A percentile compares a stretch with the other conserved stretches of the same genome.
These are phyloP conservation scores for Colletotrichum phormii DNA, from an alignment of 2,329 filamentous ascomycete genomes.

Conservation along the genomic window DNA sequence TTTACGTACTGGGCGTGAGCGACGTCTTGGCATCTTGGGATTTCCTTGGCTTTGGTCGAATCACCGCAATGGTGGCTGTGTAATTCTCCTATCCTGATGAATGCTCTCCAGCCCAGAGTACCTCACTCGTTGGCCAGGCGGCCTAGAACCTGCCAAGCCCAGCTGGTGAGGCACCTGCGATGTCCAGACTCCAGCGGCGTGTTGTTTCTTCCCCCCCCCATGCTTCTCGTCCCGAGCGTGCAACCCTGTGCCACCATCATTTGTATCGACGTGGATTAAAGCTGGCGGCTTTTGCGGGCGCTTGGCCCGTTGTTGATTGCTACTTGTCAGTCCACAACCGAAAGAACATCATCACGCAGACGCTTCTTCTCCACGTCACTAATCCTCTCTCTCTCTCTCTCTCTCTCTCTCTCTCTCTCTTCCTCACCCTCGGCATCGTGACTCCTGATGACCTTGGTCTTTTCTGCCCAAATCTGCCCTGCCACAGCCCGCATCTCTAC, in stretches of 20 bases:
- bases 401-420: neutral
- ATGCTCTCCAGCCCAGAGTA: neutral
- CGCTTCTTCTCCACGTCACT: neutral
- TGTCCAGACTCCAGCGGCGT: neutral
- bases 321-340: neutral
- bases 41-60: slow-evolving; percentile 19
- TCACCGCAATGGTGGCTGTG: slow-evolving; percentile 23
- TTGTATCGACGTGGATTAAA: neutral
- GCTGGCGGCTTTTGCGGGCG: neutral
- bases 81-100: neutral
- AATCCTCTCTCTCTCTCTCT: neutral
- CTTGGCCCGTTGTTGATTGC: neutral
- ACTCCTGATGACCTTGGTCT: neutral
- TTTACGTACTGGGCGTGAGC: slow-evolving; percentile 27
- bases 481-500: neutral
- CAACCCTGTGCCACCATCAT: neutral
- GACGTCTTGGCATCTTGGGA: slow-evolving; percentile 17
- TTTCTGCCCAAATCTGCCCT: neutral
- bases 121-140: neutral
- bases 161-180: neutral
- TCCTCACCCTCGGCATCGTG: neutral
- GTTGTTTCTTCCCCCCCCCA: neutral
- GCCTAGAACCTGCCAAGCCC: neutral
- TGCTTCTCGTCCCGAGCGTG: neutral
- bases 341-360: neutral